phyloP scores from a whole-genome alignment of 768 basidiomycete genomes.

The Pleurotus eryngii region DNA sequence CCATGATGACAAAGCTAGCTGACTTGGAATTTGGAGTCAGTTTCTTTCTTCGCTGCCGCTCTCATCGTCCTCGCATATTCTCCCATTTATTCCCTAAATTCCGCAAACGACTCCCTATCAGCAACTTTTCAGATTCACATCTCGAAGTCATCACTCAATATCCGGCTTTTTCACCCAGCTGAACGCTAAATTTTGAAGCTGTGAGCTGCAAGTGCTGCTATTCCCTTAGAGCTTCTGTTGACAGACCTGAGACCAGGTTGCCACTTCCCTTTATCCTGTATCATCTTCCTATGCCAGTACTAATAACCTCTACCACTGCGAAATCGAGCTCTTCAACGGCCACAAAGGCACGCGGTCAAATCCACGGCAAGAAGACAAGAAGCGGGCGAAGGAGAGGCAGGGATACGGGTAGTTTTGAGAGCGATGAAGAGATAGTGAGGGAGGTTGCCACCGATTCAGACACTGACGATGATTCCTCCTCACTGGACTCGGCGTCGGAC shows the following conservation, averaged over 20 bases:
- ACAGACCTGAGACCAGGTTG: constrained; percentile 12
- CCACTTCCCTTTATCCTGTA: too few relatives aligned
- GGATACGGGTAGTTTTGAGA: constrained; percentile 54
- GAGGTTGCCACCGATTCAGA: constrained; percentile 67
- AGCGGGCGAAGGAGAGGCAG: constrained; percentile 62
- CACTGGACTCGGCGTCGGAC: constrained; percentile 57
- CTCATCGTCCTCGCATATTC: neutral
- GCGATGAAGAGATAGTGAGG: constrained; percentile 77
- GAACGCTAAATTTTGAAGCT: neutral
- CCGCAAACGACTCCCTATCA: neutral
- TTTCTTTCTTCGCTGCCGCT: constrained; percentile 6
- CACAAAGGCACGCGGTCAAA: constrained; percentile 30
- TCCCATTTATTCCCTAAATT: neutral
- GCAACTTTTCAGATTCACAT: neutral
- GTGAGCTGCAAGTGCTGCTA: neutral
- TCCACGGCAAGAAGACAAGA: constrained; percentile 38
- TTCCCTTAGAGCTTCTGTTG: constrained; percentile 3
- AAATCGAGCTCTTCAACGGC: constrained; percentile 25
- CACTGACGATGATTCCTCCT: constrained; percentile 59
- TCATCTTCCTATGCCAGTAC: constrained; percentile 17
- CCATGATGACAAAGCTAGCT: constrained; percentile 2
- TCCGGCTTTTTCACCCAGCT: neutral
- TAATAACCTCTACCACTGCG: constrained; percentile 31
- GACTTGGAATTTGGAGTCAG: neutral
- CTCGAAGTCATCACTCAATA: neutral